Evolutionary conservation across 140 eudicot species (phyloP).

Genomic region (Stevia rebaudiana): DNA sequence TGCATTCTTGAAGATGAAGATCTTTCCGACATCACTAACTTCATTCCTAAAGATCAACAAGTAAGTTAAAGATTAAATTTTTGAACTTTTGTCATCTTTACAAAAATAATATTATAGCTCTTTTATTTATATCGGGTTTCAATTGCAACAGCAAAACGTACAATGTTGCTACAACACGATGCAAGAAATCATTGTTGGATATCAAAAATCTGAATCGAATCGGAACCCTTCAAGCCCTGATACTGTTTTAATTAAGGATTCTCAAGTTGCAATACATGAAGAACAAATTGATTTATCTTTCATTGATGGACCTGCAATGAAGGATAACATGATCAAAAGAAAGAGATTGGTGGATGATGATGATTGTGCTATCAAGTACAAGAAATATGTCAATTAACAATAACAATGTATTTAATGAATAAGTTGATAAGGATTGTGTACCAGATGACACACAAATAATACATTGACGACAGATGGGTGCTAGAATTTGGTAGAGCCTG

Average conservation of each 20-base stretch:
- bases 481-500: constrained; percentile 13
- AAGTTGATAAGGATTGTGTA: constrained; percentile 19
- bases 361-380: neutral
- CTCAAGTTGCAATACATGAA: constrained; percentile 16
- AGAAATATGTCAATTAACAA: constrained; percentile 21
- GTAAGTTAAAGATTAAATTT: constrained; percentile 22
- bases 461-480: constrained; percentile 18
- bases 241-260: constrained; percentile 44
- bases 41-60: constrained; percentile 42
- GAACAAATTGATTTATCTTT: constrained; percentile 28
- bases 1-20: constrained; percentile 29
- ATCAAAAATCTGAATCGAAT: constrained; percentile 1
- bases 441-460: constrained; percentile 3
- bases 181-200: constrained; percentile 14
- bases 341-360: constrained; percentile 4
- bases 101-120: neutral
- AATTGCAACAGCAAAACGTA: constrained; percentile 32
- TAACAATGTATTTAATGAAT: constrained; percentile 1
- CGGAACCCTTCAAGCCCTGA: constrained; percentile 56
- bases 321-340: constrained; percentile 10
- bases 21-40: constrained; percentile 27
- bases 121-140: too few species aligned
- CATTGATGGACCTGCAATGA: constrained; percentile 13
- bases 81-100: neutral
- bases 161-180: constrained; percentile 34